Base-by-base conservation (phyloP, 306 rosid species). In the Begonia loranthoides region DNA sequence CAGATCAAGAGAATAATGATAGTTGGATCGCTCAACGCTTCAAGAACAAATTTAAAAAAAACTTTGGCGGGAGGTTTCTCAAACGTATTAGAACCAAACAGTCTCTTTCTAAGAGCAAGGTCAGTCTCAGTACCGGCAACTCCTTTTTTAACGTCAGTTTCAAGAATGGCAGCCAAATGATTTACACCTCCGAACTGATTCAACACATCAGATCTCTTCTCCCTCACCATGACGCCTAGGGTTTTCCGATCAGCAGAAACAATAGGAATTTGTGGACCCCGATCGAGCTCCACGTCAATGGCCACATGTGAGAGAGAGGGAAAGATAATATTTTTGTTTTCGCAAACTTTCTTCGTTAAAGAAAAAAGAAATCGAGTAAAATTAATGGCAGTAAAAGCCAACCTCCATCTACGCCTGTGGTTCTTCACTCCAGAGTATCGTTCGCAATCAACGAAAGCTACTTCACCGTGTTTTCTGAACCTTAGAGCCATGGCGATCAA, bases 1-100 rank as follows among this genome's bases (percentile, higher is more conserved):
- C 69, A 64, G 1, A 58, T 45, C 56, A 64, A 24, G 10, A 64
- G 62, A 21, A 56, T 56, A 8, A 56, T 9, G n/a, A 64, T 64
- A 0, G 62, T 64, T 0, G 56, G 50, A 33, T 56, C 69, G 10
- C 56, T 56, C 3, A 64, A 33, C 39, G 68, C 55, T 41, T 63
- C 68, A 4, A 55, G 13, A 14, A 63, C 61, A 5, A 55, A 63
- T 10, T 61, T 55, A 0, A 63, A 2, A 10, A 63, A 55, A 43
- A 15, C 41, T 49, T 44, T 63, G 6, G 55, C 34, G 5, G 40
- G 56, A 16, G 15, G 45, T 34, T 63, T 63, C n/a, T 15, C 41
- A 7, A 49, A 56, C 17, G 53, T 41, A 43, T 64, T 64, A 0
- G 51, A 1, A 15, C 62, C 62, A 3, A 64, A 64, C 2, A 6